Evolutionary conservation across 2,329 filamentous ascomycete genomes (phyloP), one percentile per base, ranked within the genome.

Genomic region (Onygenales sp.): DNA sequence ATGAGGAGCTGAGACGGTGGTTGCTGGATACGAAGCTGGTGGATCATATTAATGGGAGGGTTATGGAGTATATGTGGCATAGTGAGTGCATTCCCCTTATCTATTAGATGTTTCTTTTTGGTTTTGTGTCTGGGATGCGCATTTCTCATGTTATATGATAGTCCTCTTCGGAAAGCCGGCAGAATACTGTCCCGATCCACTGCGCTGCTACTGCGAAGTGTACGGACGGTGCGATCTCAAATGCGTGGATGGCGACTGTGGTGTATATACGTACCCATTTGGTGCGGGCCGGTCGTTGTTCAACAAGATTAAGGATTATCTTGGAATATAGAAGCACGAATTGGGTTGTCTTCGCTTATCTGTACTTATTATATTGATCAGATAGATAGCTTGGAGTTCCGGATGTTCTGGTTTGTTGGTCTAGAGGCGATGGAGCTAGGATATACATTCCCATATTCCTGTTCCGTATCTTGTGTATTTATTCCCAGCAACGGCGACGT

Each of bases 41-140:
- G 2, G 80, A 84, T 61, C 73, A 74, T 17, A 65, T 77, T 32
- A 82, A 76, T 36, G 82, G 82, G 2, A 70, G 82, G 13, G 74
- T 85, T 2, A 75, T 84, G 63, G 83, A 86, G 62, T 85, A 83
- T 59, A 67, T 82, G 27, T 86, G 83, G 82, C 83, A 86, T 63
- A 74, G 80, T 66, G 73, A 55, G 14, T 4, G 5, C 40, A 34
- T 10, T 21, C 13, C 11, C 44, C 27, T 7, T 33, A 32, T 6
- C 48, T 47, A 1, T 39, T 9, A 49, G 52, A 61, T 40, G 60
- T 61, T 51, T 17, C 17, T 17, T 17, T 17, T 17, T 17, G 17
- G 17, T 17, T 17, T 17, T 17, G 17, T 17, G 17, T 17, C 17
- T 17, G 17, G 17, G 17, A 17, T 17, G 17, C 17, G 17, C 13